Evolutionary conservation across 1,284 basidiomycete species (phyloP).

Genomic region (Farysia itapuensis): DNA sequence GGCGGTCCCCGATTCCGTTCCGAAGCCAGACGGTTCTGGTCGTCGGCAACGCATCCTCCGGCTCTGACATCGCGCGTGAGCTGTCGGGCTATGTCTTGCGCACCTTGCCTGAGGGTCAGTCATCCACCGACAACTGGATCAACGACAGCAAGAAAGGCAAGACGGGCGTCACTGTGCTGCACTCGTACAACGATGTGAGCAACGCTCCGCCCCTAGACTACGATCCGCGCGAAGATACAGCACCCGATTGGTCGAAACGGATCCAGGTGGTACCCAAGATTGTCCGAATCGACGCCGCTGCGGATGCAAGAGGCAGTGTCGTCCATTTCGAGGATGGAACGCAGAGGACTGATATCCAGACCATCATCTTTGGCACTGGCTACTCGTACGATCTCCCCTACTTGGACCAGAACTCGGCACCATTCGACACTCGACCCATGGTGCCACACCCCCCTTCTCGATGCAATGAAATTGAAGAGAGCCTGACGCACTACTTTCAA

Average conservation of each 20-base stretch:
- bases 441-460: conserved; percentile 1
- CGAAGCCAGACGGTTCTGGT: conserved; percentile 62
- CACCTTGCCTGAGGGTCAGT: conserved; percentile 12
- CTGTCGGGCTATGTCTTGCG: conserved; percentile 53
- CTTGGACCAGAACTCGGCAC: conserved; percentile 17
- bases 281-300: conserved; percentile 2
- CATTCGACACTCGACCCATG: conserved; percentile 25
- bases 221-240: conserved; percentile 36
- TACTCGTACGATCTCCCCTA: conserved; percentile 47
- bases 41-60: conserved; percentile 64
- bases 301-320: background rate
- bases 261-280: conserved; percentile 49
- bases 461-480: background rate
- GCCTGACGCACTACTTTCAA: background rate
- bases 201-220: conserved; percentile 52
- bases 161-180: conserved; percentile 13
- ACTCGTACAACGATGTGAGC: conserved; percentile 37
- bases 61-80: conserved; percentile 65
- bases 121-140: conserved; percentile 13
- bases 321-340: conserved; percentile 20
- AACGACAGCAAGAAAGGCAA: background rate
- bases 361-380: conserved; percentile 57
- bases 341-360: conserved; percentile 30
- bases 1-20: conserved; percentile 58
- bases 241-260: conserved; percentile 44